These are phyloP conservation scores for Cokeromyces recurvatus DNA, from an alignment of 371 early-diverging fungal species.

Conservation along the genomic window DNA sequence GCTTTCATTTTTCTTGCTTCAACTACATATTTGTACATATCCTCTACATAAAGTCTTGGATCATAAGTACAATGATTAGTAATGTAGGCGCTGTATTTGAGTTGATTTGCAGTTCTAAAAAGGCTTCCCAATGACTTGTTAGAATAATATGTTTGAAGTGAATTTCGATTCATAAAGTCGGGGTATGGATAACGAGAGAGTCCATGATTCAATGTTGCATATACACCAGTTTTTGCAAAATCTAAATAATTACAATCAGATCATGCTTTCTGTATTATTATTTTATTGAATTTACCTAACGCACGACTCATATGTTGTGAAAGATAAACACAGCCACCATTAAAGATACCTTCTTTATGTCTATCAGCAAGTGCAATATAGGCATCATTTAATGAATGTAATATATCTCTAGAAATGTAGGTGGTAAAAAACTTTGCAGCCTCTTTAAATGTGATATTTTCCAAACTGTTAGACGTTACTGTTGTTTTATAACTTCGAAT, in stretches of 20 bases:
- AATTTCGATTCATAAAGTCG: constrained; percentile 63
- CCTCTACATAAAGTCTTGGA: constrained; percentile 36
- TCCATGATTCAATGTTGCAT: constrained; percentile 20
- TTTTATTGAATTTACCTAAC: constrained; percentile 9
- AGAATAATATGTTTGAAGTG: constrained; percentile 40
- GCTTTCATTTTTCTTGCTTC: constrained; percentile 41
- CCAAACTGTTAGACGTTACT: neutral
- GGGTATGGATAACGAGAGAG: constrained; percentile 48
- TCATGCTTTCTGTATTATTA: neutral
- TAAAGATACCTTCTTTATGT: constrained; percentile 1
- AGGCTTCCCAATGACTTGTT: constrained; percentile 49
- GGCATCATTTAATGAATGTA: constrained; percentile 1
- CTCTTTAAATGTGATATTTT: constrained; percentile 7
- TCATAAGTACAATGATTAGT: constrained; percentile 24
- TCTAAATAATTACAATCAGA: too few relatives aligned
- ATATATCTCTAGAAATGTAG: constrained; percentile 14
- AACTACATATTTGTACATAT: constrained; percentile 47
- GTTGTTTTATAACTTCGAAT: neutral
- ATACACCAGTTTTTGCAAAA: constrained; percentile 26
- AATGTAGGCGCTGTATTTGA: neutral
- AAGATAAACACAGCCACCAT: constrained; percentile 14
- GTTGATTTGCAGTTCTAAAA: constrained; percentile 29
- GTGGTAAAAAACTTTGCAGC: constrained; percentile 12
- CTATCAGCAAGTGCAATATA: constrained; percentile 11
- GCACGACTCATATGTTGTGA: constrained; percentile 6